Base-by-base conservation (phyloP, 2,329 filamentous ascomycete species). In the Gliomastix tumulicola region DNA sequence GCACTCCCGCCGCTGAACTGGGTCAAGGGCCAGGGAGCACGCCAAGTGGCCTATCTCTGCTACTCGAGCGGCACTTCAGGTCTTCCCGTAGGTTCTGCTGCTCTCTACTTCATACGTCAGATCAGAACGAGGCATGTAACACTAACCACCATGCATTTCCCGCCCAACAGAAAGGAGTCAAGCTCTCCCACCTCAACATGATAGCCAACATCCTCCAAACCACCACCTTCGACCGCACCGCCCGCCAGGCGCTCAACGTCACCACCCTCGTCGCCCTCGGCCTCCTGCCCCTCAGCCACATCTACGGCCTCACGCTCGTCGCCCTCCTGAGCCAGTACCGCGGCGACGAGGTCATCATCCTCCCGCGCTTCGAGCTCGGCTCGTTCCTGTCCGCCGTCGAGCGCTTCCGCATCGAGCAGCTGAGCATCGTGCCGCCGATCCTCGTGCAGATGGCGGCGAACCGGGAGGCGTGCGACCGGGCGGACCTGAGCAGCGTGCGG, bases 41-140 rank as follows among this genome's bases (percentile, higher is more conserved):
- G 76, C 36, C 79, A 82, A 48, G 78, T 79, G 6, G 82, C 86
- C 0, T 90, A 85, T 51, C 66, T 94, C 30, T 88, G 83, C 62
- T 89, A 87, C 55, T 88, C 82, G 0, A 86, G 80, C 53, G 85
- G 85, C 15, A 90, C 85, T 2, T 88, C 84, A 10, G 85, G 85
- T 4, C 61, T 89, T 27, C 85, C 85, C 13, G 81, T 84, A 65
- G 49, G 69, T 46, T 10, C n/a, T 3, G 12, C 16, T 6, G 15
- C 15, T 19, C 31, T 16, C 27, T n/a, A 7, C 27, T 16, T 30
- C n/a, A n/a, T n/a, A n/a, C n/a, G n/a, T n/a, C n/a, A n/a, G n/a
- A n/a, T n/a, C n/a, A n/a, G n/a, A n/a, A n/a, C n/a, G n/a, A n/a
- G n/a, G n/a, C n/a, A n/a, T n/a, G n/a, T n/a, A n/a, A n/a, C n/a